These are phyloP conservation scores for Cyclotella cryptica DNA, from an alignment of 108 stramenopile genomes.

Conservation along the genomic window DNA sequence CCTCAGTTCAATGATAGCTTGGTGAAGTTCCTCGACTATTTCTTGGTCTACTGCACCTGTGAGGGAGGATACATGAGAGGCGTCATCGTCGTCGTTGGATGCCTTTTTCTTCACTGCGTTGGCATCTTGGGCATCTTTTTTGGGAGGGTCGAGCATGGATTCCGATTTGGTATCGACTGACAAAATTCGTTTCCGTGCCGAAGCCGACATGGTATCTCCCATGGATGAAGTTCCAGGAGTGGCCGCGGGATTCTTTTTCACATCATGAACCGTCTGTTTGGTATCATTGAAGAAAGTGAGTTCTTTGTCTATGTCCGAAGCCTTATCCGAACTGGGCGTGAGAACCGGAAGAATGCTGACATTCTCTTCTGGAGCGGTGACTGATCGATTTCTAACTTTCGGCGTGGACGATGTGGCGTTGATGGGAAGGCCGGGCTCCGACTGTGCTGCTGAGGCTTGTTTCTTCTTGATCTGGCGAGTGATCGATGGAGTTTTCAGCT, in stretches of 20 bases:
- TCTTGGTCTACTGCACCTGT: constrained; percentile 92
- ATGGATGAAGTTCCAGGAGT: constrained; percentile 21
- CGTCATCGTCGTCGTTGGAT: constrained; percentile 50
- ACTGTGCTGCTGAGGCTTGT: constrained; percentile 28
- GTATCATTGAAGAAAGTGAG: constrained; percentile 39
- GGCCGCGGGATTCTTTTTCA: background rate
- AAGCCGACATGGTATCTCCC: constrained; percentile 43
- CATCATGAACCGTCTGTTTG: background rate
- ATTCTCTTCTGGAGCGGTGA: background rate
- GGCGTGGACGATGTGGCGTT: constrained; percentile 11
- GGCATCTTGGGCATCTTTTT: constrained; percentile 8
- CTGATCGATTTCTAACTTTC: constrained; percentile 24
- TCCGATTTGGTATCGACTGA: constrained; percentile 34
- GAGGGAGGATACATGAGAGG: constrained; percentile 78
- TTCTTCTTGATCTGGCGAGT: constrained; percentile 28
- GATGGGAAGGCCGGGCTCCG: constrained; percentile 31
- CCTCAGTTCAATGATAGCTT: constrained; percentile 76
- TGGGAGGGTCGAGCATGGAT: constrained; percentile 51
- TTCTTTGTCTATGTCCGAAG: constrained; percentile 35
- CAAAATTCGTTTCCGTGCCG: constrained; percentile 52
- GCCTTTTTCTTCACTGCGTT: constrained; percentile 16
- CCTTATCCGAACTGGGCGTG: constrained; percentile 49
- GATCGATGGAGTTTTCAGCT: constrained; percentile 44
- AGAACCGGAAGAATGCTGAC: constrained; percentile 37
- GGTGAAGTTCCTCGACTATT: constrained; percentile 89